These are phyloP conservation scores for Jimgerdemannia lactiflua DNA, from an alignment of 192 early-diverging fungal genomes.

Conservation along the genomic window DNA sequence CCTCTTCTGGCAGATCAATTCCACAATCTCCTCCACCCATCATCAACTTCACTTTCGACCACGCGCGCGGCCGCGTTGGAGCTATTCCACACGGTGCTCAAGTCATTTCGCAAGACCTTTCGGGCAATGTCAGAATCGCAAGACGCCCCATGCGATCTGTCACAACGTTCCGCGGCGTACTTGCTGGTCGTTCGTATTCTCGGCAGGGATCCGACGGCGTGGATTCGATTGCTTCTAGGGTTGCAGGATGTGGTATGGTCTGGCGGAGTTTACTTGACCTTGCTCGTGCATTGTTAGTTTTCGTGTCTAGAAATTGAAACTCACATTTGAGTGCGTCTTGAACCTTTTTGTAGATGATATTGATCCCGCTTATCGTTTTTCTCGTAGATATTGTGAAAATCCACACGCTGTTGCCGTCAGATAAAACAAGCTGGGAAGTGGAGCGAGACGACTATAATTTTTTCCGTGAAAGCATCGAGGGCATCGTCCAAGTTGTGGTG, in stretches of 20 bases:
- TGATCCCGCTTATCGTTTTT: neutral
- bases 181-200: neutral
- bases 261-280: too few relatives aligned
- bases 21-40: neutral
- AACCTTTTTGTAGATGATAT: neutral
- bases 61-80: neutral
- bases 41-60: neutral
- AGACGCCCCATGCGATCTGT: neutral
- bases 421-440: neutral
- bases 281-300: neutral
- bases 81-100: neutral
- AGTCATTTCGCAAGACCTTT: neutral
- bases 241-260: neutral
- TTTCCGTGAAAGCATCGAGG: neutral
- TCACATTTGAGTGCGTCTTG: neutral
- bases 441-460: neutral
- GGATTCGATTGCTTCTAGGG: neutral
- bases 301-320: neutral
- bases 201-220: neutral
- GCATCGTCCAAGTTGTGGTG: neutral
- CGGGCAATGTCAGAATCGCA: neutral
- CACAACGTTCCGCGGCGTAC: neutral
- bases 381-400: neutral
- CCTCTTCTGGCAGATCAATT: neutral
- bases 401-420: neutral